Percentiles rank a stretch among this genome's conserved stretches.
These are phyloP conservation scores for Crepidotus sp. DNA, from an alignment of 1,284 basidiomycete genomes.

Conservation along the genomic window DNA sequence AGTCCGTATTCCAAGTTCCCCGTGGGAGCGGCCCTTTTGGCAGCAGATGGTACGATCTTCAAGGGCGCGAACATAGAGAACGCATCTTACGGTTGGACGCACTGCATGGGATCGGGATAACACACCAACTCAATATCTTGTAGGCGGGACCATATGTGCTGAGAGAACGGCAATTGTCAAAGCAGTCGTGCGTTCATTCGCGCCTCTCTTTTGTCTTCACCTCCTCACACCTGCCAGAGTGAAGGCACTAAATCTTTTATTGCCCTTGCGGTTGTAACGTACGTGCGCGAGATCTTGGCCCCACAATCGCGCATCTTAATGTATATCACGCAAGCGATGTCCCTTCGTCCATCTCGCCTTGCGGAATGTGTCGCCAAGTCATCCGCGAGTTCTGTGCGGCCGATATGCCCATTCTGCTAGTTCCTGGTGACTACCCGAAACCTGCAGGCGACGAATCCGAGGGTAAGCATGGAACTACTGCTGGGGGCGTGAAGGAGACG, in stretches of 20 bases:
- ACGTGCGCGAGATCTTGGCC: conserved; percentile 17
- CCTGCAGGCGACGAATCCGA: conserved; percentile 8
- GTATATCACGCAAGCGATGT: conserved; percentile 11
- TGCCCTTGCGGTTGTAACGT: conserved; percentile 72
- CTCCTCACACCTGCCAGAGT: conserved; percentile 45
- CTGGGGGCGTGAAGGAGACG: conserved; percentile 47
- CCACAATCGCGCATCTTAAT: conserved; percentile 10
- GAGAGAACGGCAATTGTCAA: conserved; percentile 85
- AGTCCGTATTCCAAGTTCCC: conserved; percentile 79
- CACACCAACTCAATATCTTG: not conserved
- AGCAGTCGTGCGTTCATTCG: conserved; percentile 54
- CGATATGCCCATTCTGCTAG: conserved; percentile 70
- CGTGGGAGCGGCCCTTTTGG: conserved; percentile 61
- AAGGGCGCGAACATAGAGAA: conserved; percentile 88
- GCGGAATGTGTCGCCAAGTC: conserved; percentile 82
- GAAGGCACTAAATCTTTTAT: conserved; percentile 60
- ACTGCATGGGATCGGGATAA: not conserved
- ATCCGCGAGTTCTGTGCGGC: conserved; percentile 82
- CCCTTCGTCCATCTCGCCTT: conserved; percentile 57
- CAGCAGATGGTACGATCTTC: conserved; percentile 61
- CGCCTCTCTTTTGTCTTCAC: not conserved
- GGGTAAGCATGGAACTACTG: conserved; percentile 8
- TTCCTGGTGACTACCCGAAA: conserved; percentile 54
- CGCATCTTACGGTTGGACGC: conserved; percentile 66
- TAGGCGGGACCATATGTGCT: conserved; percentile 77